Percentiles rank a stretch among this genome's conserved stretches.
These are phyloP conservation scores for Oryza glaberrima DNA, from an alignment of 176 grass and related monocot genomes.

Conservation along the genomic window DNA sequence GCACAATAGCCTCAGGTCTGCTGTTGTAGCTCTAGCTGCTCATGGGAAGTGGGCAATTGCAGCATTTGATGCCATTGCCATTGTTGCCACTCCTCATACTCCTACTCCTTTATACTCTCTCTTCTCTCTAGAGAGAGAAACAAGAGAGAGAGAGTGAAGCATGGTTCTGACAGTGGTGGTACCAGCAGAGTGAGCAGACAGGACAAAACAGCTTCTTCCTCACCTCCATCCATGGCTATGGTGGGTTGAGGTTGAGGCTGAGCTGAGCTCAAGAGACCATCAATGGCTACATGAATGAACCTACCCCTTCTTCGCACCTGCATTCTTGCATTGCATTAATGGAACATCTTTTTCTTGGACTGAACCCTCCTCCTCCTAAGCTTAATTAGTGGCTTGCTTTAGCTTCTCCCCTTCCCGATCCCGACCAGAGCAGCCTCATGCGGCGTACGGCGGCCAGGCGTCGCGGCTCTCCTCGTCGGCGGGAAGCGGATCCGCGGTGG, in stretches of 20 bases:
- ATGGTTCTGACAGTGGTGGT: background rate
- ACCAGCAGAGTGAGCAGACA: background rate
- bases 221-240: background rate
- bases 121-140: background rate
- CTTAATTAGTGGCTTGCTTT: background rate
- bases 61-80: conserved; percentile 33
- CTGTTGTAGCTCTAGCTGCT: background rate
- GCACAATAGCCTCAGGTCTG: background rate
- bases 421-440: background rate
- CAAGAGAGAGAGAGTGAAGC: no score
- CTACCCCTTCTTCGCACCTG: background rate
- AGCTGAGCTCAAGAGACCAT: background rate
- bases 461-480: conserved; percentile 68
- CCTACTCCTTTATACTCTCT: no score
- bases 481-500: background rate
- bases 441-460: conserved; percentile 42
- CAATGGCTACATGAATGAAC: background rate
- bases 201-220: background rate
- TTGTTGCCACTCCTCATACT: background rate
- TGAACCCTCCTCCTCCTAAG: background rate
- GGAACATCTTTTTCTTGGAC: background rate
- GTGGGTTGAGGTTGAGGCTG: background rate
- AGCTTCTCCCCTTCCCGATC: background rate
- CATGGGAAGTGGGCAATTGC: conserved; percentile 26
- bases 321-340: background rate